These are phyloP conservation scores for Coniophora puteana DNA, from an alignment of 1,284 basidiomycete species.

Conservation along the genomic window DNA sequence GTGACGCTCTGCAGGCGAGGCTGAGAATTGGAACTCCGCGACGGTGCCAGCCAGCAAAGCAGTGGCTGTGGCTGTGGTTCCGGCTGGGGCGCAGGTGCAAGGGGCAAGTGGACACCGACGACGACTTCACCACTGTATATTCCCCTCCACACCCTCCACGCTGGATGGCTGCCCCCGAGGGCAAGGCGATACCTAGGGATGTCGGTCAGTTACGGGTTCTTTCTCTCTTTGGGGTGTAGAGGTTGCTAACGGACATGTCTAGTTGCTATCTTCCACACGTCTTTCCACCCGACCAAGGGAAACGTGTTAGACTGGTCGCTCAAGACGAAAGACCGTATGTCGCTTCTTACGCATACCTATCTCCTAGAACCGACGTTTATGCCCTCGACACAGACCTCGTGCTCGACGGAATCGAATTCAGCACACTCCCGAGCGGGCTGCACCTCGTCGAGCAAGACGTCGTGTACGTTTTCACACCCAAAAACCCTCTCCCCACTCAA, in stretches of 20 bases:
- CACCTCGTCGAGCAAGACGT: constrained; percentile 75
- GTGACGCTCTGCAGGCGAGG: constrained; percentile 2
- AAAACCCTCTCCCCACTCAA: neutral
- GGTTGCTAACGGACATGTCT: constrained; percentile 3
- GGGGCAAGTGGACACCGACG: too few species aligned
- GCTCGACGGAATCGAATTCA: constrained; percentile 72
- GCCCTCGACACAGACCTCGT: constrained; percentile 46
- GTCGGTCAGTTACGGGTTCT: constrained; percentile 32
- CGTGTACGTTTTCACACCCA: constrained; percentile 46
- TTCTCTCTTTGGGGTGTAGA: constrained; percentile 1
- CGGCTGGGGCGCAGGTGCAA: neutral
- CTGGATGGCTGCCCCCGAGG: neutral
- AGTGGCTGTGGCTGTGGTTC: neutral
- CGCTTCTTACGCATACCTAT: neutral
- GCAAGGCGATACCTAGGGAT: constrained; percentile 49
- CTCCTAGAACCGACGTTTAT: constrained; percentile 3
- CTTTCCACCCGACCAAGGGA: constrained; percentile 77
- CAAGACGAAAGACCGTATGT: constrained; percentile 60
- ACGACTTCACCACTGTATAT: too few species aligned
- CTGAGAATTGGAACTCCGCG: neutral
- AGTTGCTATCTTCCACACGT: constrained; percentile 81
- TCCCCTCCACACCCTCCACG: neutral
- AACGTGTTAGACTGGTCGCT: constrained; percentile 74
- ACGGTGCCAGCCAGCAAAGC: constrained; percentile 1
- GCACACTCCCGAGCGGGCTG: constrained; percentile 73